These are phyloP conservation scores for Hanseniaspora hatyaiensis DNA, from an alignment of 805 yeast species.

Conservation along the genomic window DNA sequence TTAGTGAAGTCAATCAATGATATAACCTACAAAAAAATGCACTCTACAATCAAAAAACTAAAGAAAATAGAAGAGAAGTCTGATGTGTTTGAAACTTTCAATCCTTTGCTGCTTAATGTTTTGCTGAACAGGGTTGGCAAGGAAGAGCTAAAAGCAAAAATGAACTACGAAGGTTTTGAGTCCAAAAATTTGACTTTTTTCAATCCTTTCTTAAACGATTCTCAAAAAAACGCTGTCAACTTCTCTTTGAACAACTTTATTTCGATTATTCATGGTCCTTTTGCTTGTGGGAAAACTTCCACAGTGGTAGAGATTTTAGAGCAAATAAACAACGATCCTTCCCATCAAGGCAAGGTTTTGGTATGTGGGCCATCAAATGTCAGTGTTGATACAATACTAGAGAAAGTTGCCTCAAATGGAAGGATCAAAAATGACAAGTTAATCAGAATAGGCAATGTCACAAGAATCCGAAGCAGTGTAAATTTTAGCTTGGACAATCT, in stretches of 20 bases:
- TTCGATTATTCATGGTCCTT: conserved; percentile 61
- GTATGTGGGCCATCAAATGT: conserved; percentile 93
- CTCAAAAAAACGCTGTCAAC: conserved; percentile 63
- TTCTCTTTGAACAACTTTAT: conserved; percentile 53
- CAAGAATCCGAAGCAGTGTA: conserved; percentile 53
- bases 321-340: conserved; percentile 40
- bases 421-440: conserved; percentile 37
- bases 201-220: conserved; percentile 35
- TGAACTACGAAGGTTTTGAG: background rate
- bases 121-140: conserved; percentile 33
- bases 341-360: conserved; percentile 46
- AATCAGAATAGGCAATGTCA: conserved; percentile 90
- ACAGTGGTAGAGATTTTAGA: conserved; percentile 72
- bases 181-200: conserved; percentile 15
- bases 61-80: conserved; percentile 35
- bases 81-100: conserved; percentile 32
- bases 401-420: conserved; percentile 39
- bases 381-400: conserved; percentile 82
- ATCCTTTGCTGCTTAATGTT: conserved; percentile 27
- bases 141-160: conserved; percentile 9
- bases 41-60: conserved; percentile 58
- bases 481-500: conserved; percentile 68
- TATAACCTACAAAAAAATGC: conserved; percentile 67
- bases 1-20: conserved; percentile 47
- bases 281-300: conserved; percentile 73